Percentiles rank a stretch among this genome's conserved stretches.
Evolutionary conservation across 1,284 basidiomycete species (phyloP).

Genomic region (Ceratobasidium theobromae): DNA sequence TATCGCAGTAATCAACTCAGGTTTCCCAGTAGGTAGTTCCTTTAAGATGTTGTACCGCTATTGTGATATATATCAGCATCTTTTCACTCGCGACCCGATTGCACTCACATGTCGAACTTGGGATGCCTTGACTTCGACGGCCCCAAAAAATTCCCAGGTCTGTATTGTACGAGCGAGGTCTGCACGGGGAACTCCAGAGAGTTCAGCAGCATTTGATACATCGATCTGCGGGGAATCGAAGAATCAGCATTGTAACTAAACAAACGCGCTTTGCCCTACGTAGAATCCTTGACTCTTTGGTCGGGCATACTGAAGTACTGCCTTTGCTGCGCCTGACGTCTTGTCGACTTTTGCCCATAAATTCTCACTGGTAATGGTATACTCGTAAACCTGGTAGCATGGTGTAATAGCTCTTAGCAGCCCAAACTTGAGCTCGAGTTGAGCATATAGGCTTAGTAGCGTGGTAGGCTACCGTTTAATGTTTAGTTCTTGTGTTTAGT

Average conservation of each 20-base stretch:
- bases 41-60: slow-evolving; percentile 49
- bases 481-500: background rate
- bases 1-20: slow-evolving; percentile 45
- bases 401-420: slow-evolving; percentile 52
- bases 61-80: background rate
- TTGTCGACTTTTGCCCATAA: slow-evolving; percentile 45
- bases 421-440: slow-evolving; percentile 53
- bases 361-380: slow-evolving; percentile 41
- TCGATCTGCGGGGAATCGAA: slow-evolving; percentile 44
- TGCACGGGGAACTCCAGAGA: slow-evolving; percentile 43
- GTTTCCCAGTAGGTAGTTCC: slow-evolving; percentile 44
- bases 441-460: slow-evolving; percentile 52
- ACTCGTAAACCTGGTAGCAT: slow-evolving; percentile 50
- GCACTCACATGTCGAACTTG: slow-evolving; percentile 49
- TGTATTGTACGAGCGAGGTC: slow-evolving; percentile 46
- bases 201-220: slow-evolving; percentile 42
- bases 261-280: background rate
- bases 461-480: slow-evolving; percentile 46
- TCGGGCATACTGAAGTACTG: slow-evolving; percentile 42
- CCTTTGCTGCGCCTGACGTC: slow-evolving; percentile 43
- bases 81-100: background rate
- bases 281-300: background rate
- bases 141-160: slow-evolving; percentile 47
- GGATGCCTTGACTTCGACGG: slow-evolving; percentile 46
- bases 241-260: slow-evolving; percentile 41